phyloP scores from a whole-genome alignment of 1,139 yeast species.

The Debaryomyces udenii region DNA sequence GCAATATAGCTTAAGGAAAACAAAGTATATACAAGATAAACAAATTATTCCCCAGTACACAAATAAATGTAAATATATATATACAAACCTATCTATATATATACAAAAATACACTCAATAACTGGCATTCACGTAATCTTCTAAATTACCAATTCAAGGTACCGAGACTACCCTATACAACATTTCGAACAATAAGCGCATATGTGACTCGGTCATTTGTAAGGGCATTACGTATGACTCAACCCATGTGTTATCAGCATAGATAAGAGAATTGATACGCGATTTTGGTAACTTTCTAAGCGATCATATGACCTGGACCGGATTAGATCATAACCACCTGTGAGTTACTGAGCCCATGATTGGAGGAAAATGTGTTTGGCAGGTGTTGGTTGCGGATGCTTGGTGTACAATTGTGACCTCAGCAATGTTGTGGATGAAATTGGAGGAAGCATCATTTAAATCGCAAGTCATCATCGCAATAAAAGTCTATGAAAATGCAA shows the following conservation, averaged over 20 bases:
- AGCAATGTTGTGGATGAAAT: too few species aligned
- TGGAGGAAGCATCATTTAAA: too few species aligned
- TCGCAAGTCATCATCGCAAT: too few species aligned
- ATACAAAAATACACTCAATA: neutral
- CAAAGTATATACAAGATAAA: constrained; percentile 2
- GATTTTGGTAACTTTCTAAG: constrained; percentile 1
- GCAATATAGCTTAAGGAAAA: neutral
- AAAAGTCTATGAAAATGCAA: too few species aligned
- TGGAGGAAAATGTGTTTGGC: too few species aligned
- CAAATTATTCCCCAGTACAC: constrained; percentile 1
- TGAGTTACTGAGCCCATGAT: too few species aligned
- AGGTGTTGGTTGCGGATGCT: too few species aligned
- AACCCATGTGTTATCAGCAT: constrained; percentile 9
- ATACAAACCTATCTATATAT: neutral
- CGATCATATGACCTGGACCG: neutral
- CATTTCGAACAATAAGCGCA: constrained; percentile 1
- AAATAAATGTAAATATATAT: constrained; percentile 1
- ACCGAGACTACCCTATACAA: constrained; percentile 4
- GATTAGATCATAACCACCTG: neutral
- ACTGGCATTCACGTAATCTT: constrained; percentile 2
- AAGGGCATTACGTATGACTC: constrained; percentile 3
- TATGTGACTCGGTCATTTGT: too few species aligned
- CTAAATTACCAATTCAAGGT: constrained; percentile 8
- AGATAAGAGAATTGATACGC: constrained; percentile 9
- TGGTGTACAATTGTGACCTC: too few species aligned